Evolutionary conservation across 176 grass and related monocot genomes (phyloP).

Genomic region (Microstegium vimineum): DNA sequence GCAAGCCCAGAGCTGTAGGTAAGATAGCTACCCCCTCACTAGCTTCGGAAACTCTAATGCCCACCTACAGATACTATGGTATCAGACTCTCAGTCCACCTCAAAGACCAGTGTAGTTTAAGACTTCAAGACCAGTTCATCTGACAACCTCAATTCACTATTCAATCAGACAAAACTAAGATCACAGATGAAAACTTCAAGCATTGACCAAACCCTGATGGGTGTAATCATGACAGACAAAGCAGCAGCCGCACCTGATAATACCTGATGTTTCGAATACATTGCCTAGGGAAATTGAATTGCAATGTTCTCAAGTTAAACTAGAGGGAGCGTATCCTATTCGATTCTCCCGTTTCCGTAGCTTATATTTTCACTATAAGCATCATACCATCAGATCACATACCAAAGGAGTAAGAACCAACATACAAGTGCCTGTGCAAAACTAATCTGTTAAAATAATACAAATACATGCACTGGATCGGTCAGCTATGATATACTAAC

Average conservation of each 20-base stretch:
- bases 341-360: neutral
- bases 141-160: neutral
- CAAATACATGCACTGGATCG: neutral
- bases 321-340: neutral
- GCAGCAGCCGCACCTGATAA: no score
- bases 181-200: neutral
- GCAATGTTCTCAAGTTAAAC: neutral
- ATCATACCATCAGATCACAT: neutral
- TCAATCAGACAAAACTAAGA: neutral
- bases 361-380: neutral
- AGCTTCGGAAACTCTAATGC: neutral
- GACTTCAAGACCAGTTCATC: neutral
- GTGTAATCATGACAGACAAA: neutral
- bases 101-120: neutral
- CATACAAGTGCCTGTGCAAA: neutral
- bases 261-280: neutral
- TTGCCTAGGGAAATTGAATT: neutral
- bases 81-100: neutral
- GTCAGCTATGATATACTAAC: conserved; percentile 26
- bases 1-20: no score
- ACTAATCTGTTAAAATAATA: neutral
- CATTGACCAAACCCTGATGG: neutral
- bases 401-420: neutral
- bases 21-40: no score
- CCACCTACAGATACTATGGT: neutral